Conservation (phyloP, 2,329 filamentous ascomycete genomes). For the Emericellopsis atlantica region DNA sequence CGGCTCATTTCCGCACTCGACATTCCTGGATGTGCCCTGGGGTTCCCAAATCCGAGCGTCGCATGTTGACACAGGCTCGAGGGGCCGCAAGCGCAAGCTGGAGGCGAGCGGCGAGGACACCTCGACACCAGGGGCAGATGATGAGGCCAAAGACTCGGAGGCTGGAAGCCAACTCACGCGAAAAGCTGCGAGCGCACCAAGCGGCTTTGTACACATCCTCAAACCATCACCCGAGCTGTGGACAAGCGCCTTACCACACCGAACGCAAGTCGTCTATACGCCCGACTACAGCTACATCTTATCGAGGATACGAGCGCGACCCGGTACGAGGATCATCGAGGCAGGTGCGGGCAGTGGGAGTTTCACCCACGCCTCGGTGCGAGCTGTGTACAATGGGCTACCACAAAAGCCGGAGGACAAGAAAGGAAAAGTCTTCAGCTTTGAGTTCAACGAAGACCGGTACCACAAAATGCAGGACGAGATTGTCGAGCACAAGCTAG, state of each 20-base stretch:
- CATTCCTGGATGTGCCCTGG: conserved; percentile 69
- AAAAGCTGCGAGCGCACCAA: conserved; percentile 38
- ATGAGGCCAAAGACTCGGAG: conserved; percentile 19
- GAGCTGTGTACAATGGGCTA: conserved; percentile 66
- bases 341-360: conserved; percentile 73
- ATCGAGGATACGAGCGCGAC: conserved; percentile 60
- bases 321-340: conserved; percentile 64
- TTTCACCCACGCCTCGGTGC: conserved; percentile 67
- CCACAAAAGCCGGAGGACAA: conserved; percentile 27
- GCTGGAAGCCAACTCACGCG: too few relatives aligned
- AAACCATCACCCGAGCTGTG: conserved; percentile 72
- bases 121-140: conserved; percentile 14
- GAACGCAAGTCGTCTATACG: conserved; percentile 79
- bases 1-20: conserved; percentile 77
- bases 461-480: conserved; percentile 59
- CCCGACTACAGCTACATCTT: conserved; percentile 79
- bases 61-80: conserved; percentile 80
- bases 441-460: conserved; percentile 66
- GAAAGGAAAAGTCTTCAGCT: conserved; percentile 66
- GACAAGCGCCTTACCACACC: conserved; percentile 68
- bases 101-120: conserved; percentile 26
- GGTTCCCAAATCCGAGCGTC: conserved; percentile 86
- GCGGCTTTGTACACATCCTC: conserved; percentile 68
- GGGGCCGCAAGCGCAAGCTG: conserved; percentile 57
- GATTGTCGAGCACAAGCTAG: conserved; percentile 53